Conservation (phyloP, 495 filamentous ascomycete genomes). For the Hypoxylon subgilvum region DNA sequence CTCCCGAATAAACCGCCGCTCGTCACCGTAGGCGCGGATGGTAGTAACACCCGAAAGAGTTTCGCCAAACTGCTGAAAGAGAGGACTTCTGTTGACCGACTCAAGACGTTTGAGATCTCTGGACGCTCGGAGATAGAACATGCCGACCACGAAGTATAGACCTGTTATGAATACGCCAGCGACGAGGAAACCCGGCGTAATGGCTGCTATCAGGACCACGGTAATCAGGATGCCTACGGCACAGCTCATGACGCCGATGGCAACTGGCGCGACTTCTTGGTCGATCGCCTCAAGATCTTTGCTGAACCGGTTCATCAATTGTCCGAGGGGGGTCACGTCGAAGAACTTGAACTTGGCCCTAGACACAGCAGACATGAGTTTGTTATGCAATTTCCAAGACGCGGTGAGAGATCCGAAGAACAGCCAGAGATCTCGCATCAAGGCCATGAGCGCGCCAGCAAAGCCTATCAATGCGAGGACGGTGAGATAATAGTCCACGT, state of each 20-base stretch:
- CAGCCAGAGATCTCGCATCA: constrained; percentile 80
- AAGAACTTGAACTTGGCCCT: constrained; percentile 97
- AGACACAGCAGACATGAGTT: constrained; percentile 77
- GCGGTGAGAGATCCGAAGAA: constrained; percentile 93
- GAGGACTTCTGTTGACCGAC: constrained; percentile 89
- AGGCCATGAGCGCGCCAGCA: constrained; percentile 73
- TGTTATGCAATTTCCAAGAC: constrained; percentile 81
- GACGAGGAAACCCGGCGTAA: constrained; percentile 91
- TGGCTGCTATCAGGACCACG: constrained; percentile 85
- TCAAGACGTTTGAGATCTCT: constrained; percentile 93
- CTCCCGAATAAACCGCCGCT: constrained; percentile 89
- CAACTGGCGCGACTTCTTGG: constrained; percentile 92
- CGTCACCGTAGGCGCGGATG: constrained; percentile 95
- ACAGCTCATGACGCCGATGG: constrained; percentile 67
- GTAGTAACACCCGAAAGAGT: constrained; percentile 95
- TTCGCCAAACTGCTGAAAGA: constrained; percentile 99
- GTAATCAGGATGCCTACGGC: constrained; percentile 77
- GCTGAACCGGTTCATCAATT: constrained; percentile 98
- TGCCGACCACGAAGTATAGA: constrained; percentile 81
- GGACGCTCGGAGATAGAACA: constrained; percentile 88
- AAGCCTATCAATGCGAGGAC: constrained; percentile 82
- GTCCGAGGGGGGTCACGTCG: constrained; percentile 93
- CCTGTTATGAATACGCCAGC: constrained; percentile 83
- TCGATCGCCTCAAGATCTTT: constrained; percentile 96
- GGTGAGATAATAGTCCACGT: constrained; percentile 81